phyloP scores from a whole-genome alignment of 305 asterid species.

The Ruellia speciosa region DNA sequence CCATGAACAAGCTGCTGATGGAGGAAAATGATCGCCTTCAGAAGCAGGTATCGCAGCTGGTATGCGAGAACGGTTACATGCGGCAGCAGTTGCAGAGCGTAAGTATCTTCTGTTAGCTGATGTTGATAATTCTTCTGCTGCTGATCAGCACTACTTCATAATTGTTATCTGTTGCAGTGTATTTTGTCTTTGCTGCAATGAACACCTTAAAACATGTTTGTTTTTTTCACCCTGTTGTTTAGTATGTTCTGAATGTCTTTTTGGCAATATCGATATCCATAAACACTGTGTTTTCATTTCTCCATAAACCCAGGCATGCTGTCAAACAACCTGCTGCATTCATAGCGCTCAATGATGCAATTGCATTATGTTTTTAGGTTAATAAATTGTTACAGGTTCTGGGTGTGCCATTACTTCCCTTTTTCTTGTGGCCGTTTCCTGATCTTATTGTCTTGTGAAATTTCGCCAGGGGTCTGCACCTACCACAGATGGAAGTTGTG shows the following conservation, averaged over 20 bases:
- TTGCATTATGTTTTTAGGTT: background rate
- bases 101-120: conserved; percentile 24
- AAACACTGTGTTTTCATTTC: too few relatives aligned
- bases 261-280: too few relatives aligned
- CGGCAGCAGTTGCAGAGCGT: conserved; percentile 76
- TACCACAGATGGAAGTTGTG: conserved; percentile 68
- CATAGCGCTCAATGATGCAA: background rate
- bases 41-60: conserved; percentile 91
- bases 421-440: background rate
- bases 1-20: conserved; percentile 91
- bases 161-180: too few relatives aligned
- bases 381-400: background rate
- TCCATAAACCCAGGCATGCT: too few relatives aligned
- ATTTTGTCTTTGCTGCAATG: too few relatives aligned
- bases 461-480: conserved; percentile 44
- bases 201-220: too few relatives aligned
- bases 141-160: background rate
- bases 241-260: too few relatives aligned
- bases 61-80: conserved; percentile 85
- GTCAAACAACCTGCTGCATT: background rate
- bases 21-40: conserved; percentile 96
- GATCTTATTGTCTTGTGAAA: conserved; percentile 11
- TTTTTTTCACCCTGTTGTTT: too few relatives aligned
- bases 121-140: background rate
- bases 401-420: background rate